Base-by-base conservation (phyloP, 2,329 filamentous ascomycete species). In the Neonectria faginata region DNA sequence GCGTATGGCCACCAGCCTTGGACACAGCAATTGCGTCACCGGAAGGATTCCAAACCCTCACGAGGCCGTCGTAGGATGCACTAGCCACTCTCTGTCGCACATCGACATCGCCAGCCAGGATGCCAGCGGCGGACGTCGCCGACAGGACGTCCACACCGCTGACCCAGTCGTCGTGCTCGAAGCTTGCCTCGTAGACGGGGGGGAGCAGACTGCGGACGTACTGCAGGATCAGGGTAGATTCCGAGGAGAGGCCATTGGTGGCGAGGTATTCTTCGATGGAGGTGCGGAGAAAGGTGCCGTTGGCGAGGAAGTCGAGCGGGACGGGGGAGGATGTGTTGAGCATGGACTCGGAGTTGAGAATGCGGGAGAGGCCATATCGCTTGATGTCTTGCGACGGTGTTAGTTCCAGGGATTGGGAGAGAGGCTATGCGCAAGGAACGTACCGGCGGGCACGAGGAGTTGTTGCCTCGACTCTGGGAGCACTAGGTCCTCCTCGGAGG, bases 131-230 rank as follows among this genome's bases (percentile, higher is more conserved):
- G 2, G 92, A 91, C 12, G 85, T 88, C 14, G 80, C 79, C 0
- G 93, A 94, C 25, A 97, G 83, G 5, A 97, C 87, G 78, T 97
- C 94, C 27, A 98, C 89, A 27, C 88, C 88, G 77, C 92, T 93
- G 53, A 99, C 92, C 96, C 96, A 99, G 79, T 98, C 96, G 75
- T 99, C 94, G 78, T 99, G 95, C 82, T 97, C 91, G 78, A 97
- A 99, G 76, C 92, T 96, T 12, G 94, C 91, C 72, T 97, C 90
- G 78, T 96, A 95, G 39, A 92, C 85, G 18, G 96, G 96, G 8
- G 96, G 96, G 65, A 97, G 89, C 71, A 97, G 83, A 68, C 94
- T 96, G 73, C 94, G 91, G 39, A 97, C 93, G 80, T 98, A 99
- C 83, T 98, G 94, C 62, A 99, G 86, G 39, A 91, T 91, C 57